Evolutionary conservation across 1,284 basidiomycete genomes (phyloP), one percentile per base, ranked within the genome.

Genomic region (Naganishia sp.): DNA sequence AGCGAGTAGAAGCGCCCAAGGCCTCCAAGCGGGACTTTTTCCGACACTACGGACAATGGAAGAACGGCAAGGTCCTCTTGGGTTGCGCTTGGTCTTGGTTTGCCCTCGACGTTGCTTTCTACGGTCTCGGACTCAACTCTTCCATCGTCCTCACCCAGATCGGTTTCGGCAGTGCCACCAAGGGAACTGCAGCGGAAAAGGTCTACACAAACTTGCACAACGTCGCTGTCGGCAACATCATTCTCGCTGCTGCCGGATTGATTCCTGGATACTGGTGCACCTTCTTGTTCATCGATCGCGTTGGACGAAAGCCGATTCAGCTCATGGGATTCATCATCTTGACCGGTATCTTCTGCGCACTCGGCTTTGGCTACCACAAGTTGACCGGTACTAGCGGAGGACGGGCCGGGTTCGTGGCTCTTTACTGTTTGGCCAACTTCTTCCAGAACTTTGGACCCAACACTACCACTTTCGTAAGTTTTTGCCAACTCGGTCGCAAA

Each of bases 61-160:
- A 78, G 72, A 81, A 84, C 75, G 75, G 75, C 69, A 82, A 82
- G 74, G 74, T 82, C 63, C 77, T 84, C 54, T 70, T 83, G 68
- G 82, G 81, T 55, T 74, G 77, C 36, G 77, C 82, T 31, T 81
- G 74, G 72, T 79, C 78, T 11, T 92, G 90, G 90, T 91, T 92
- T 71, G 87, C 89, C 2, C 82, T 89, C 46, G 74, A 75, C 15
- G 70, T 68, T 78, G 82, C 78, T 36, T 93, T 93, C 82, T 91
- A 92, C 79, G 90, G 90, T 68, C 84, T 92, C 50, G 88, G 89
- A 66, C 83, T 92, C 67, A 93, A 93, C 82, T 88, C 87, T 7
- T 84, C 85, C 55, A 87, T 87, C 74, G 83, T 85, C 65, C 79
- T 85, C 50, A 67, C 72, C 23, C 79, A 81, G 53, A 84, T 85